A percentile compares a stretch with the other conserved stretches of the same genome.
Conservation (phyloP, 2,329 filamentous ascomycete genomes). For the Fusarium clavum region DNA sequence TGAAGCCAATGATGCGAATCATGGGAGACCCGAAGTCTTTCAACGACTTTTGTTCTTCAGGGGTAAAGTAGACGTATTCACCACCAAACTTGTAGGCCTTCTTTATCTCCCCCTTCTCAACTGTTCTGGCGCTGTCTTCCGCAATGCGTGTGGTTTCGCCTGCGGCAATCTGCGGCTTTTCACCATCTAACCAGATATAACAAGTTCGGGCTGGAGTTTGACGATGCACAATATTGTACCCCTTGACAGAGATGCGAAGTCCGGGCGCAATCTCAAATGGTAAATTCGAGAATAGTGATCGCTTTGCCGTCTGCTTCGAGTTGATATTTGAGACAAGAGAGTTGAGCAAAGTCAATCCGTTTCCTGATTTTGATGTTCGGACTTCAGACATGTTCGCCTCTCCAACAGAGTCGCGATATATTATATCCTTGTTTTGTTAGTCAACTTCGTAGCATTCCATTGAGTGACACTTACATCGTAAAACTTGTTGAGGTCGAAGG, state of each 20-base stretch:
- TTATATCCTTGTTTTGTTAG: constrained; percentile 74
- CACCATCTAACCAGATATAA: constrained; percentile 90
- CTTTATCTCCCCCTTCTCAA: constrained; percentile 84
- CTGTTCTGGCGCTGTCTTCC: constrained; percentile 78
- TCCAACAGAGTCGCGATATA: constrained; percentile 81
- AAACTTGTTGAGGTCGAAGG: constrained; percentile 86
- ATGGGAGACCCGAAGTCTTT: constrained; percentile 84
- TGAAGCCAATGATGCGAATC: constrained; percentile 94
- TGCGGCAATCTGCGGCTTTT: constrained; percentile 82
- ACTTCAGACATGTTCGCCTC: constrained; percentile 69
- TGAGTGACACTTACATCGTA: constrained; percentile 75
- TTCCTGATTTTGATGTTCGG: constrained; percentile 73
- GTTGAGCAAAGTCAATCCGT: constrained; percentile 82
- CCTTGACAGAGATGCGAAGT: constrained; percentile 89
- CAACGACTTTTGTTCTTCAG: constrained; percentile 83
- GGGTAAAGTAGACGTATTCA: constrained; percentile 85
- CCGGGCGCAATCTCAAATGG: constrained; percentile 87
- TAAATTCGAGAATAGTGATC: constrained; percentile 88
- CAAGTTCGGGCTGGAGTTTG: constrained; percentile 85
- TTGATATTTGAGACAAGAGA: constrained; percentile 89
- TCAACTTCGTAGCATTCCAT: background rate
- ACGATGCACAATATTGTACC: constrained; percentile 88
- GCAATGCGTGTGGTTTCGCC: constrained; percentile 80
- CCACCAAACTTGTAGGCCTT: constrained; percentile 98
- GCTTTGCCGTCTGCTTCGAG: constrained; percentile 86